Evolutionary conservation across 768 basidiomycete genomes (phyloP).

Genomic region (Leucocoprinus leucothites): DNA sequence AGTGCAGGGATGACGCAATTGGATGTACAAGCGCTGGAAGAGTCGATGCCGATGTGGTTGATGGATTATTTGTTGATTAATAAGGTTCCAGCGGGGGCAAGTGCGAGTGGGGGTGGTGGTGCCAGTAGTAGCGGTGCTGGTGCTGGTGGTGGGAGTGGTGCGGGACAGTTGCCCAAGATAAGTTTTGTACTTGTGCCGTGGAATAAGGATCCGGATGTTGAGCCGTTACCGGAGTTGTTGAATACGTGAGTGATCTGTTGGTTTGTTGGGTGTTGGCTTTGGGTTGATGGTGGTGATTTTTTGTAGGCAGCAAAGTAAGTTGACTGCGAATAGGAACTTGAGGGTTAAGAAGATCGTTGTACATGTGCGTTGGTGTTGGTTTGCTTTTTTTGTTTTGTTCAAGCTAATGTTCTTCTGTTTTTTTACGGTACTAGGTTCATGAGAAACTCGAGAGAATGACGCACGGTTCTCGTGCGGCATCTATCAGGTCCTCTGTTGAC

Average conservation of each 20-base stretch:
- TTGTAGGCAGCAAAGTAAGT: constrained; percentile 67
- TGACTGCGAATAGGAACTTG: constrained; percentile 85
- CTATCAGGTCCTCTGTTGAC: constrained; percentile 37
- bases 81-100: constrained; percentile 45
- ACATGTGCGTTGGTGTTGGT: constrained; percentile 55
- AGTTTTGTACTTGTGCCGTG: constrained; percentile 89
- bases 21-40: constrained; percentile 55
- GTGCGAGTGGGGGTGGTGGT: no score
- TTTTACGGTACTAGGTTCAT: constrained; percentile 56
- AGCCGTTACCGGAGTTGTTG: constrained; percentile 75
- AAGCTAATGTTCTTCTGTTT: background rate
- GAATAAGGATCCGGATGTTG: constrained; percentile 53
- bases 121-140: no score
- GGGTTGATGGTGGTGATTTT: constrained; percentile 7
- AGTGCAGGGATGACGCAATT: constrained; percentile 50
- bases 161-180: constrained; percentile 52
- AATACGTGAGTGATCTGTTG: constrained; percentile 62
- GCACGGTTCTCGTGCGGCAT: constrained; percentile 26
- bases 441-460: constrained; percentile 73
- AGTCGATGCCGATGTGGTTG: constrained; percentile 83
- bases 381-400: background rate
- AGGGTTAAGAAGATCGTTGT: constrained; percentile 79
- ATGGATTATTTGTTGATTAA: constrained; percentile 81
- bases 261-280: no score
- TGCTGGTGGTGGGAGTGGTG: constrained; percentile 27